Evolutionary conservation across 768 basidiomycete species (phyloP).

Genomic region (Trichaptum fuscoviolaceum): DNA sequence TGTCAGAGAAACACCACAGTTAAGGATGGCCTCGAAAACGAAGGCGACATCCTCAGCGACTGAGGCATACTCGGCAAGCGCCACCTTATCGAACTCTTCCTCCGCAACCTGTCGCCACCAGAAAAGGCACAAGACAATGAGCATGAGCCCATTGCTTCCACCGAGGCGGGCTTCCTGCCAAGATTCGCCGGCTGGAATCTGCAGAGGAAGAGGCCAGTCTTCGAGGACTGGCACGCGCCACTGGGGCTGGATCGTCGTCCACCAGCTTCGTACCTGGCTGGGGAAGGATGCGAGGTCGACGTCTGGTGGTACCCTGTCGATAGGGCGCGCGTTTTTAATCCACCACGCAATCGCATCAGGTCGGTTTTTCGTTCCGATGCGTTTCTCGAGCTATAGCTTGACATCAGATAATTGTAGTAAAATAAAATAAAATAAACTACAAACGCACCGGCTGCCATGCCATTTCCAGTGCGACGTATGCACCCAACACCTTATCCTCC

Average conservation of each 20-base stretch:
- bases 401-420: background rate
- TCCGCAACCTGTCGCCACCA: background rate
- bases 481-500: background rate
- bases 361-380: background rate
- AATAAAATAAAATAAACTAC: background rate
- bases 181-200: background rate
- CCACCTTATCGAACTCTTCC: background rate
- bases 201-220: background rate
- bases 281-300: background rate
- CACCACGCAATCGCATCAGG: background rate
- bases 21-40: conserved; percentile 2
- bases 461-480: background rate
- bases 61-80: background rate
- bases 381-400: background rate
- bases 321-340: background rate
- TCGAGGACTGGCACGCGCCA: background rate
- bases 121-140: background rate
- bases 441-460: background rate
- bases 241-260: background rate
- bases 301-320: background rate
- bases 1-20: background rate
- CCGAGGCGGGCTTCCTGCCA: background rate
- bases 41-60: conserved; percentile 2
- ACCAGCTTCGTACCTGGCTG: background rate
- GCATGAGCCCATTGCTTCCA: background rate